Evolutionary conservation across 2,329 filamentous ascomycete genomes (phyloP).

Genomic region (Talaromyces rugulosus): DNA sequence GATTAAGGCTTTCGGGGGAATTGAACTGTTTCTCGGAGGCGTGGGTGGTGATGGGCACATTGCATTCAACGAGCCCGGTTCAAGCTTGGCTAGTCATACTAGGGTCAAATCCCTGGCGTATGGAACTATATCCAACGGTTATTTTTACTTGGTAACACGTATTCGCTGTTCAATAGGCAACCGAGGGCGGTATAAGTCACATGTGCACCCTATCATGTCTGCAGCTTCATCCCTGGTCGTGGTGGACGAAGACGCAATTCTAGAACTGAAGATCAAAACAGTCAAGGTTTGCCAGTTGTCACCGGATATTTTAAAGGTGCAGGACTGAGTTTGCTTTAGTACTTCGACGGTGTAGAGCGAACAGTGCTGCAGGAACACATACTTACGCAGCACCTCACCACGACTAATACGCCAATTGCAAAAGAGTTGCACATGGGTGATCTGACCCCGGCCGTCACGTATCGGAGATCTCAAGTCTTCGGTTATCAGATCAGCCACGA

Average conservation of each 20-base stretch:
- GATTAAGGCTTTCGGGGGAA: slow-evolving; percentile 51
- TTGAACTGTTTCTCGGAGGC: slow-evolving; percentile 72
- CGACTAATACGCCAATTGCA: not conserved
- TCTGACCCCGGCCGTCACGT: slow-evolving; percentile 10
- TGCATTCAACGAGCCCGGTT: slow-evolving; percentile 77
- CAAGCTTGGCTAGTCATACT: slow-evolving; percentile 66
- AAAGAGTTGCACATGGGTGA: slow-evolving; percentile 3
- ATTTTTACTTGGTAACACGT: slow-evolving; percentile 28
- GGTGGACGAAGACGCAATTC: slow-evolving; percentile 11
- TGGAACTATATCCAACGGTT: slow-evolving; percentile 68
- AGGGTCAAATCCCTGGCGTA: slow-evolving; percentile 75
- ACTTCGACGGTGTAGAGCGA: slow-evolving; percentile 10
- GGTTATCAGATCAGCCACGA: slow-evolving; percentile 4
- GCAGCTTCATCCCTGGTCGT: slow-evolving; percentile 12
- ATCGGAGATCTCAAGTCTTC: slow-evolving; percentile 5
- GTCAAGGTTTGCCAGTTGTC: not conserved
- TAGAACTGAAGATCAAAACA: slow-evolving; percentile 11
- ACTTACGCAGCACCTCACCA: not conserved
- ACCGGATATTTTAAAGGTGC: not conserved
- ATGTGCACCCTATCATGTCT: slow-evolving; percentile 10
- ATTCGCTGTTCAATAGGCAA: slow-evolving; percentile 10
- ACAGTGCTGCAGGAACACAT: not conserved
- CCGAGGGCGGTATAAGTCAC: slow-evolving; percentile 10
- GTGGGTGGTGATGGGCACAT: slow-evolving; percentile 79
- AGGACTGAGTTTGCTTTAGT: slow-evolving; percentile 7